Evolutionary conservation across 345 rosid genomes (phyloP), one percentile per base, ranked within the genome.

Genomic region (Arabis hirsuta): DNA sequence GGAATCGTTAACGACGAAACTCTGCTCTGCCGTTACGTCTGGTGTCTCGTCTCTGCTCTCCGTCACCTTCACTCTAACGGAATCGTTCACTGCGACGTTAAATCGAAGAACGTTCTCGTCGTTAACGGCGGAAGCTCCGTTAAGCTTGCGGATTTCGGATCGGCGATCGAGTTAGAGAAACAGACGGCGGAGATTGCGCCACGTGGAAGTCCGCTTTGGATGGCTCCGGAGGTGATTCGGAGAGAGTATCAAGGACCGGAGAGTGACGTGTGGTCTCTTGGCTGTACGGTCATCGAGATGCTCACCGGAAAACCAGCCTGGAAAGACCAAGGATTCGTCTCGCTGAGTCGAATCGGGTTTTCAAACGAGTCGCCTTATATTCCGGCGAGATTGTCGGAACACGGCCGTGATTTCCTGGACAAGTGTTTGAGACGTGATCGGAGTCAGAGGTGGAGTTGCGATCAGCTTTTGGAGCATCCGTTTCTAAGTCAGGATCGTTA

Each of bases 181-280:
- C 19, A 61, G 45, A 14, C 54, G 16, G 62, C 22, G 8, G 54
- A 26, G 27, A n/a, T 64, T 41, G 8, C 60, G 72, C 89, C 90
- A 26, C 92, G 95, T 36, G 97, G 97, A 71, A 90, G 95, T 44
- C 97, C 97, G 10, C 81, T 90, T 9, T 90, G 95, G 97, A 90
- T 90, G 95, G 97, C 97, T 20, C 97, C 97, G 69, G 97, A 90
- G 83, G 97, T 88, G 64, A 54, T 90, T 2, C 79, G 92, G 46
- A 54, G 86, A 4, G 91, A 88, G 78, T 80, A 24, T 16, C 95
- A 84, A 77, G 92, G 95, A 31, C 87, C 92, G 69, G 84, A 87
- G 62, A 88, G 97, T 51, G 97, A 90, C 62, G 86, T 90, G 1
- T 90, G 97, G 97, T 85, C 97, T 13, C 14, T 90, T 12, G 95